phyloP scores from a whole-genome alignment of 345 rosid species.

The Lumnitzera littorea region DNA sequence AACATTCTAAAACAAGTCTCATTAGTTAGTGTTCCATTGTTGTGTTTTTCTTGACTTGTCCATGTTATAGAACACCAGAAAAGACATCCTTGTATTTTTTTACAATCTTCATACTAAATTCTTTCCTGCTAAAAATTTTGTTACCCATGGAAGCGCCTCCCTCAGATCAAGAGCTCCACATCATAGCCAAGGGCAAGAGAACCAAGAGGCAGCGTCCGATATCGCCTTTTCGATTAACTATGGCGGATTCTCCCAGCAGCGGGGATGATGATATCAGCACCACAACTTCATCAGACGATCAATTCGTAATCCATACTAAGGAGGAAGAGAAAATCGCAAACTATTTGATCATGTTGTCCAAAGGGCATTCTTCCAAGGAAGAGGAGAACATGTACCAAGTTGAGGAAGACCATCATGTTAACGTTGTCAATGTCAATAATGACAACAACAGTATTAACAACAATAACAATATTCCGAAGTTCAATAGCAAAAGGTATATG shows the following conservation, averaged over 20 bases:
- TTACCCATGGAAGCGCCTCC: slow-evolving; percentile 6
- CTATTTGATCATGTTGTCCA: slow-evolving; percentile 79
- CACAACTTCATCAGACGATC: not conserved
- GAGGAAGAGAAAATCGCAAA: slow-evolving; percentile 92
- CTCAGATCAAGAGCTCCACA: not conserved
- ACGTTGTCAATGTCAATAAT: no score
- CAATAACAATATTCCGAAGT: slow-evolving; percentile 24
- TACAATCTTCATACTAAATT: not conserved
- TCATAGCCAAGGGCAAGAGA: slow-evolving; percentile 59
- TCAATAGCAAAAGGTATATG: slow-evolving; percentile 63
- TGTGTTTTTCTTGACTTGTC: slow-evolving; percentile 7
- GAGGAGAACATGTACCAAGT: not conserved
- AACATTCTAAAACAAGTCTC: not conserved
- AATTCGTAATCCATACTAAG: slow-evolving; percentile 6
- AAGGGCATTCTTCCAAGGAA: slow-evolving; percentile 36
- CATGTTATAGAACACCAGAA: not conserved
- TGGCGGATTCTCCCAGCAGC: slow-evolving; percentile 15
- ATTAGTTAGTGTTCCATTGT: slow-evolving; percentile 14
- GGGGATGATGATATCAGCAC: not conserved
- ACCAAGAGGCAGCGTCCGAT: slow-evolving; percentile 66
- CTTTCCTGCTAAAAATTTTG: not conserved
- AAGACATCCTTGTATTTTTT: not conserved
- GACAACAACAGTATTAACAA: no score
- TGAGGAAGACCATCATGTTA: not conserved
- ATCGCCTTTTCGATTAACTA: slow-evolving; percentile 46